Evolutionary conservation across 495 filamentous ascomycete species (phyloP).

Genomic region (Aspergillus egyptiacus): DNA sequence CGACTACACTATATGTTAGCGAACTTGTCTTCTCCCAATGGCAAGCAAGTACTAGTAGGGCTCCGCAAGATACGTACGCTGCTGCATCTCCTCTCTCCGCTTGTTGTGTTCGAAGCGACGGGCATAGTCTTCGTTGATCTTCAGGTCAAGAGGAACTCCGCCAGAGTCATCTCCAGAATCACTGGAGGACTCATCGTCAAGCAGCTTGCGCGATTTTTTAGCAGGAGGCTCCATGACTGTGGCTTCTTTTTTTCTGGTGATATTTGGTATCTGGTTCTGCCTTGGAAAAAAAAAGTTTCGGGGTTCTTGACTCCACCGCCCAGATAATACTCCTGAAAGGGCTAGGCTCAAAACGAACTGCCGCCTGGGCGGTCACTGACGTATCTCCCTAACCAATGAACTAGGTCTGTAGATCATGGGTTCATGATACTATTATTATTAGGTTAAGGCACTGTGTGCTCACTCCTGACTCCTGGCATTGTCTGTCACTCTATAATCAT

Average conservation of each 20-base stretch:
- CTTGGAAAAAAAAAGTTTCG: conserved; percentile 26
- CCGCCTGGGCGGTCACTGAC: conserved; percentile 28
- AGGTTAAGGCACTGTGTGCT: too few relatives aligned
- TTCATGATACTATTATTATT: too few relatives aligned
- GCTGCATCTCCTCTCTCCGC: conserved; percentile 82
- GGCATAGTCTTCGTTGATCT: conserved; percentile 88
- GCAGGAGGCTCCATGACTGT: conserved; percentile 46
- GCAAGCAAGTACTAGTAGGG: background rate
- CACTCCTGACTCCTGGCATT: conserved; percentile 14
- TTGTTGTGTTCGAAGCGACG: conserved; percentile 92
- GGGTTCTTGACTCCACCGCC: too few relatives aligned
- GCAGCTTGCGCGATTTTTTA: conserved; percentile 41
- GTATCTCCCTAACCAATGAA: conserved; percentile 42
- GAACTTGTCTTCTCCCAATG: conserved; percentile 13
- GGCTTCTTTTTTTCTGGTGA: background rate
- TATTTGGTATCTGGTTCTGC: conserved; percentile 6
- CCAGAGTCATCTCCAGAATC: conserved; percentile 51
- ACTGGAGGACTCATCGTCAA: conserved; percentile 50
- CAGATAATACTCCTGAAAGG: too few relatives aligned
- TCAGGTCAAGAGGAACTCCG: conserved; percentile 50
- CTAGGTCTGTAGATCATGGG: too few relatives aligned
- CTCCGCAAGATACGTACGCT: conserved; percentile 49
- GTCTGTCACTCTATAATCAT: conserved; percentile 7
- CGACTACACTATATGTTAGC: conserved; percentile 49
- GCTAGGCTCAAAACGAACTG: too few relatives aligned